A percentile compares a stretch with the other conserved stretches of the same genome.
These are phyloP conservation scores for Candida montana DNA, from an alignment of 805 yeast species.

Conservation along the genomic window DNA sequence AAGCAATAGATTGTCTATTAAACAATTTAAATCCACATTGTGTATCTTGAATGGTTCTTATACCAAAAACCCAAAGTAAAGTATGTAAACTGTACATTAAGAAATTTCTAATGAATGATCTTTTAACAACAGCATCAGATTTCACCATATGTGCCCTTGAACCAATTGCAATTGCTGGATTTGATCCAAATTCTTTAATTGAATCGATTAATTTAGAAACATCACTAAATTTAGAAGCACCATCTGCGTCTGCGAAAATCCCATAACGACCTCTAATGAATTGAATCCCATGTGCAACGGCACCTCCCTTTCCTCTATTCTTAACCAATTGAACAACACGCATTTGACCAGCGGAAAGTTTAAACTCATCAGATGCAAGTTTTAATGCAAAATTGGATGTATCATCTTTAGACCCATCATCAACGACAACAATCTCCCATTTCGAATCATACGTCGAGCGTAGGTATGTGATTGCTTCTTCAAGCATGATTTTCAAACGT, in stretches of 20 bases:
- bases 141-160: conserved; percentile 96
- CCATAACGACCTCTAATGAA: conserved; percentile 66
- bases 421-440: conserved; percentile 82
- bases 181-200: conserved; percentile 26
- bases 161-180: conserved; percentile 74
- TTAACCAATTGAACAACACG: conserved; percentile 63
- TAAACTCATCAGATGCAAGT: conserved; percentile 42
- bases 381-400: conserved; percentile 68
- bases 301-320: conserved; percentile 96
- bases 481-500: conserved; percentile 66
- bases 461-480: conserved; percentile 59
- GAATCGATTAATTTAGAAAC: conserved; percentile 43
- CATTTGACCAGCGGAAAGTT: conserved; percentile 51
- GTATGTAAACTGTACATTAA: conserved; percentile 91
- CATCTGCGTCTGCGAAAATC: conserved; percentile 96
- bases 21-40: conserved; percentile 97
- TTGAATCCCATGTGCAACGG: conserved; percentile 88
- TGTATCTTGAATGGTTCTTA: conserved; percentile 81
- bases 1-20: conserved; percentile 57
- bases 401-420: conserved; percentile 85
- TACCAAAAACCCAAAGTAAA: conserved; percentile 83
- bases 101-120: conserved; percentile 82
- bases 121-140: conserved; percentile 93
- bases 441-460: conserved; percentile 29
- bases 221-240: conserved; percentile 83